These are phyloP conservation scores for Fraxinus albicans DNA, from an alignment of 305 asterid species.

Conservation along the genomic window DNA sequence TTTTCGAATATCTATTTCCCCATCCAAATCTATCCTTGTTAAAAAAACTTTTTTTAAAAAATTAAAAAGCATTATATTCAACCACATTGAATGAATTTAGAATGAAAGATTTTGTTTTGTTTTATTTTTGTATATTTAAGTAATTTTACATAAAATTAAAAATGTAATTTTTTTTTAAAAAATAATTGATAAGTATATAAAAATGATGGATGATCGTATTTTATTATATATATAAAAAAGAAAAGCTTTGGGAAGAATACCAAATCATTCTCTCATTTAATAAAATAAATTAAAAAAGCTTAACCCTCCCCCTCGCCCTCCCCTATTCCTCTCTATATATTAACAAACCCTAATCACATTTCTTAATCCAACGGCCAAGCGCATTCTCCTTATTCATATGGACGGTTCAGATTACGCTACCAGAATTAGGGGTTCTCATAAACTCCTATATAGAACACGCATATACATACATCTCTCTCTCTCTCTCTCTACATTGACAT, in stretches of 20 bases:
- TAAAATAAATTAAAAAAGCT: too few relatives aligned
- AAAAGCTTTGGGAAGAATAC: background rate
- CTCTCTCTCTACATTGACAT: constrained; percentile 7
- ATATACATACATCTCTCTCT: constrained; percentile 14
- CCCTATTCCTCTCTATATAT: background rate
- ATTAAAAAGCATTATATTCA: too few relatives aligned
- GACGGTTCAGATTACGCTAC: constrained; percentile 28
- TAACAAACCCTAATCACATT: background rate
- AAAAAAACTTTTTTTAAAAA: too few relatives aligned
- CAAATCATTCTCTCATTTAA: background rate
- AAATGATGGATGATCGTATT: background rate
- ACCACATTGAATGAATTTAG: too few relatives aligned
- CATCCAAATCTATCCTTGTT: background rate
- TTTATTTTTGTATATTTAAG: too few relatives aligned
- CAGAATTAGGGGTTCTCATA: background rate
- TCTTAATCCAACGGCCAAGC: constrained; percentile 31
- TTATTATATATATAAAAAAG: too few relatives aligned
- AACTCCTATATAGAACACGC: background rate
- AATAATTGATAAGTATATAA: background rate
- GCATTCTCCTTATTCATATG: background rate
- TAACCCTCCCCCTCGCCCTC: background rate
- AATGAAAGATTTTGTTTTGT: background rate
- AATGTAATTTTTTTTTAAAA: too few relatives aligned
- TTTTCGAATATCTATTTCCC: background rate
- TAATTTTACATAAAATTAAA: too few relatives aligned